Evolutionary conservation across 257 asterid species (phyloP).

Genomic region (Verbena officinalis): DNA sequence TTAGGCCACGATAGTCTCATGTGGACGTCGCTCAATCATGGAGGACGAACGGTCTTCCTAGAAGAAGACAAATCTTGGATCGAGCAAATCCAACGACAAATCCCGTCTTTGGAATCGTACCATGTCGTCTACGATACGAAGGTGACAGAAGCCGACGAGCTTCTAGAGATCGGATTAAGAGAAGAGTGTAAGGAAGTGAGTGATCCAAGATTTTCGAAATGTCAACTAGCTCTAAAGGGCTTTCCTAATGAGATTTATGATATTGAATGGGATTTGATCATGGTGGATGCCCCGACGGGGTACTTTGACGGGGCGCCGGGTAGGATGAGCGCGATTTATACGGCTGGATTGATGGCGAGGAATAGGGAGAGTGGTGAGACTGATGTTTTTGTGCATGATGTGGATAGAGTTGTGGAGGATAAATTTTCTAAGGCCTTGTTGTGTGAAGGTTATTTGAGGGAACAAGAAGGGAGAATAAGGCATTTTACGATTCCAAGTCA

Average conservation of each 20-base stretch:
- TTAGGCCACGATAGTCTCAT: slow-evolving; percentile 86
- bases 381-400: slow-evolving; percentile 91
- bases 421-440: slow-evolving; percentile 71
- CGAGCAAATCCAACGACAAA: slow-evolving; percentile 43
- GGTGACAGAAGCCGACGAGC: slow-evolving; percentile 71
- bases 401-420: slow-evolving; percentile 74
- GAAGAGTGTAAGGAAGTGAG: slow-evolving; percentile 60
- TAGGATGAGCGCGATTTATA: slow-evolving; percentile 84
- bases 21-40: slow-evolving; percentile 90
- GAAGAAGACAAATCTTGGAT: slow-evolving; percentile 89
- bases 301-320: slow-evolving; percentile 82
- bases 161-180: slow-evolving; percentile 46
- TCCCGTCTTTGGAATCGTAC: slow-evolving; percentile 68
- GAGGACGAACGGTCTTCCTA: slow-evolving; percentile 76
- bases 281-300: slow-evolving; percentile 96
- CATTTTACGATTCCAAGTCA: slow-evolving; percentile 81
- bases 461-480: slow-evolving; percentile 73
- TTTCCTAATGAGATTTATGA: slow-evolving; percentile 68
- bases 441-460: slow-evolving; percentile 72
- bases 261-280: slow-evolving; percentile 80
- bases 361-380: slow-evolving; percentile 69
- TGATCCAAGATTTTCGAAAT: slow-evolving; percentile 80
- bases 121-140: slow-evolving; percentile 70
- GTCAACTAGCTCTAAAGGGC: slow-evolving; percentile 60
- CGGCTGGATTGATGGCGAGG: slow-evolving; percentile 83